Evolutionary conservation across 441 rosid species (phyloP).

Genomic region (Manihot esculenta): DNA sequence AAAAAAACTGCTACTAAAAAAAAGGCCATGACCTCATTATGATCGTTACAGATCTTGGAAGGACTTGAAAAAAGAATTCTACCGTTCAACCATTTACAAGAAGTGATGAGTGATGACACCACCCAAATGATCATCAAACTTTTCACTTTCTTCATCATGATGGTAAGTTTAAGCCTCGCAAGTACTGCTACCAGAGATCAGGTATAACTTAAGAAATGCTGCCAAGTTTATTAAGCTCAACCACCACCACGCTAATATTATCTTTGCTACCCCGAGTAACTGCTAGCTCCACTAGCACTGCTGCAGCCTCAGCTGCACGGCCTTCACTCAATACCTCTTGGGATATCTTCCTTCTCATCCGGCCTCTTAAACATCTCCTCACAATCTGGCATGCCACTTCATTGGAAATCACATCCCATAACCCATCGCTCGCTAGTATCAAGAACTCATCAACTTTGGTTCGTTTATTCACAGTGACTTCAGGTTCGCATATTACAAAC

Average conservation of each 20-base stretch:
- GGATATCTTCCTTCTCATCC: conserved; percentile 16
- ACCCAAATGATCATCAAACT: neutral
- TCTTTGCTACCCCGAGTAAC: conserved; percentile 60
- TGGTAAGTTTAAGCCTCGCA: neutral
- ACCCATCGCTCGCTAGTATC: conserved; percentile 65
- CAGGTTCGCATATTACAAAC: conserved; percentile 49
- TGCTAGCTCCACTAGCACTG: conserved; percentile 51
- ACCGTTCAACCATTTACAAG: neutral
- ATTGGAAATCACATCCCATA: conserved; percentile 28
- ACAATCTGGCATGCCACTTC: conserved; percentile 23
- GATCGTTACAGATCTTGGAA: neutral
- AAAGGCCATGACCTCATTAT: neutral
- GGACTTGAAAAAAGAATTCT: neutral
- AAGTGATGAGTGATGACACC: neutral
- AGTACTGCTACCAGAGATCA: too few species aligned
- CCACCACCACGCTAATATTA: conserved; percentile 58
- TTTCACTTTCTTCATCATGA: neutral
- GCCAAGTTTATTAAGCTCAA: conserved; percentile 37
- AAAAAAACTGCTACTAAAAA: neutral
- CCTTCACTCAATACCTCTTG: conserved; percentile 8
- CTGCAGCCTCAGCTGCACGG: conserved; percentile 51
- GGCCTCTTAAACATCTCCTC: conserved; percentile 21
- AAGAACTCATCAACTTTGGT: conserved; percentile 53
- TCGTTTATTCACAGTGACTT: conserved; percentile 38
- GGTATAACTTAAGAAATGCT: neutral